Conservation (phyloP, 495 filamentous ascomycete species). For the Xylaria telfairii region DNA sequence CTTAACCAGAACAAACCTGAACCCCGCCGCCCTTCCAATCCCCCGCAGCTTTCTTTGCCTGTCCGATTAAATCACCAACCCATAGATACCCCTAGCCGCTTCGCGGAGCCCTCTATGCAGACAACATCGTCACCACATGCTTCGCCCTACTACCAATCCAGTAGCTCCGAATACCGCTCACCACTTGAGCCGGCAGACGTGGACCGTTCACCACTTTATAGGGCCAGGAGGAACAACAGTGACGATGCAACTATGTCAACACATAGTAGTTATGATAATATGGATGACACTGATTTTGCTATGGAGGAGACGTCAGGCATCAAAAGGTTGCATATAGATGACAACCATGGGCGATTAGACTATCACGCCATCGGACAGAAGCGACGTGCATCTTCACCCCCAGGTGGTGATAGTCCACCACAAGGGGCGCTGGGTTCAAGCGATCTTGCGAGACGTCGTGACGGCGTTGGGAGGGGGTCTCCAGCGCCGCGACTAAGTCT, state of each 20-base stretch:
- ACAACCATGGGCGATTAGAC: constrained; percentile 49
- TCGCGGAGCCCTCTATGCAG: constrained; percentile 52
- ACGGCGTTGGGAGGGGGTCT: constrained; percentile 62
- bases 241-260: constrained; percentile 49
- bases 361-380: constrained; percentile 63
- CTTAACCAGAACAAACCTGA: constrained; percentile 53
- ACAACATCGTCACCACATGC: constrained; percentile 55
- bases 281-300: constrained; percentile 69
- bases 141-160: constrained; percentile 53
- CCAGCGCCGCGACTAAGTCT: constrained; percentile 64
- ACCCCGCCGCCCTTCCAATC: constrained; percentile 52
- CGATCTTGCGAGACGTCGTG: constrained; percentile 71
- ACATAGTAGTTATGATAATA: constrained; percentile 54
- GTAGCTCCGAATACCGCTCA: constrained; percentile 56
- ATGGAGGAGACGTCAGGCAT: constrained; percentile 69
- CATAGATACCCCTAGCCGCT: constrained; percentile 51
- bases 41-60: constrained; percentile 58
- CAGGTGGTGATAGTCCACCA: constrained; percentile 69
- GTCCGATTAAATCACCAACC: constrained; percentile 43
- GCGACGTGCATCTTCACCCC: constrained; percentile 81
- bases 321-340: constrained; percentile 65
- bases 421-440: constrained; percentile 62
- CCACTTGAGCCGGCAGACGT: constrained; percentile 53
- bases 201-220: constrained; percentile 64
- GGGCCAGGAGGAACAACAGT: constrained; percentile 62